Evolutionary conservation across 768 basidiomycete species (phyloP).

Genomic region (Tulasnella sp.): DNA sequence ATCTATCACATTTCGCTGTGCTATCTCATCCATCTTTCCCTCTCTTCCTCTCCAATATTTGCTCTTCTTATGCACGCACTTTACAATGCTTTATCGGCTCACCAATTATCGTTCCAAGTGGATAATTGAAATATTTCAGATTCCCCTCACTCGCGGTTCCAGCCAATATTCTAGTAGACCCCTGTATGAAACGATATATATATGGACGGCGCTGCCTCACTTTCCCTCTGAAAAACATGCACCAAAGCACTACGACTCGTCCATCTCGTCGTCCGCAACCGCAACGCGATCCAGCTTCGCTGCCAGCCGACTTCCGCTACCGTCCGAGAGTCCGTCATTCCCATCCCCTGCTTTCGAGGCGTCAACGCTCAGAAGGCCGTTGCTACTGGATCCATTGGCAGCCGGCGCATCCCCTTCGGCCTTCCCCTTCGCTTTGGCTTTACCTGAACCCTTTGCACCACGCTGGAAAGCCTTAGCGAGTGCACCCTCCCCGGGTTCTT

Average conservation of each 20-base stretch:
- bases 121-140: slow-evolving; percentile 7
- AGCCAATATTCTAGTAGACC: neutral
- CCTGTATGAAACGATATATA: neutral
- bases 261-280: neutral
- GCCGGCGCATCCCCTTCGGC: neutral
- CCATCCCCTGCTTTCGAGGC: neutral
- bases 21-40: neutral
- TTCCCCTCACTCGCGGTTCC: neutral
- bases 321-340: slow-evolving; percentile 2
- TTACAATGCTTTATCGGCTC: neutral
- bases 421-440: slow-evolving; percentile 11
- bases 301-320: neutral
- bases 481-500: neutral
- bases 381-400: slow-evolving; percentile 1
- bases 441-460: slow-evolving; percentile 8
- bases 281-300: neutral
- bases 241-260: neutral
- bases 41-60: neutral
- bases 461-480: neutral
- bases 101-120: neutral
- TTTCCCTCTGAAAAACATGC: neutral
- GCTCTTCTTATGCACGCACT: neutral
- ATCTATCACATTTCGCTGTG: neutral
- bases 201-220: neutral
- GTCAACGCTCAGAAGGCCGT: neutral